phyloP scores from a whole-genome alignment of 495 filamentous ascomycete genomes.

The Extremus antarcticus region DNA sequence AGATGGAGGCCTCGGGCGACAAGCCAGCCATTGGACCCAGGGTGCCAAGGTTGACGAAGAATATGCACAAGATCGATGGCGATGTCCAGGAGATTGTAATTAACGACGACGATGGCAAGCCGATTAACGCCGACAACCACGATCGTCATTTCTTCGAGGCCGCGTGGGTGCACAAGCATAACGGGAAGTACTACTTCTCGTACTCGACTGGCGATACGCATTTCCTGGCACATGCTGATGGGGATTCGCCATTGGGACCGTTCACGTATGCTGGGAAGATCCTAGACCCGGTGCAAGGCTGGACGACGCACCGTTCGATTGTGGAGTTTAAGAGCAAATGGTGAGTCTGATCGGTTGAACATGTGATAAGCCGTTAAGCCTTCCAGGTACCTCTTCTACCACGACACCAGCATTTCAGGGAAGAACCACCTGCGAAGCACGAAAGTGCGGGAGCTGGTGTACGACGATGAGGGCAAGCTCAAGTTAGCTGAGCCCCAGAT shows the following conservation, averaged over 20 bases:
- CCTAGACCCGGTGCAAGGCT: slow-evolving; percentile 62
- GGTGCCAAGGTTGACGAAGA: slow-evolving; percentile 47
- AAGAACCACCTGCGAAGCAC: slow-evolving; percentile 56
- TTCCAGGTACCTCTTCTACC: slow-evolving; percentile 49
- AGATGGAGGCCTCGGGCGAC: slow-evolving; percentile 44
- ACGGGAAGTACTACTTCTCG: slow-evolving; percentile 59
- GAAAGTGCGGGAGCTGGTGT: slow-evolving; percentile 62
- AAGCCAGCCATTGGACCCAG: slow-evolving; percentile 45
- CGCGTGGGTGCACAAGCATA: slow-evolving; percentile 60
- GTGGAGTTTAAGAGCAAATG: slow-evolving; percentile 57
- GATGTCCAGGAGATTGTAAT: slow-evolving; percentile 44
- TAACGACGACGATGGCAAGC: slow-evolving; percentile 47
- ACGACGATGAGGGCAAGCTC: slow-evolving; percentile 54
- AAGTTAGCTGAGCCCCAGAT: slow-evolving; percentile 23
- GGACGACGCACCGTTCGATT: slow-evolving; percentile 74
- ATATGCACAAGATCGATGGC: slow-evolving; percentile 49
- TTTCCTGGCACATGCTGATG: slow-evolving; percentile 58
- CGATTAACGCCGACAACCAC: slow-evolving; percentile 52
- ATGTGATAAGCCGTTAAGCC: not conserved
- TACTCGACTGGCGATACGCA: slow-evolving; percentile 70
- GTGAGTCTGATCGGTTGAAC: slow-evolving; percentile 27
- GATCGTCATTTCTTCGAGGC: slow-evolving; percentile 69
- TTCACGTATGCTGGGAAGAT: slow-evolving; percentile 61
- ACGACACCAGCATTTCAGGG: slow-evolving; percentile 56
- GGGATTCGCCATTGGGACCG: slow-evolving; percentile 51